Percentiles rank a stretch among this genome's conserved stretches.
These are phyloP conservation scores for Mortierella sp. DNA, from an alignment of 371 early-diverging fungal species.

Conservation along the genomic window DNA sequence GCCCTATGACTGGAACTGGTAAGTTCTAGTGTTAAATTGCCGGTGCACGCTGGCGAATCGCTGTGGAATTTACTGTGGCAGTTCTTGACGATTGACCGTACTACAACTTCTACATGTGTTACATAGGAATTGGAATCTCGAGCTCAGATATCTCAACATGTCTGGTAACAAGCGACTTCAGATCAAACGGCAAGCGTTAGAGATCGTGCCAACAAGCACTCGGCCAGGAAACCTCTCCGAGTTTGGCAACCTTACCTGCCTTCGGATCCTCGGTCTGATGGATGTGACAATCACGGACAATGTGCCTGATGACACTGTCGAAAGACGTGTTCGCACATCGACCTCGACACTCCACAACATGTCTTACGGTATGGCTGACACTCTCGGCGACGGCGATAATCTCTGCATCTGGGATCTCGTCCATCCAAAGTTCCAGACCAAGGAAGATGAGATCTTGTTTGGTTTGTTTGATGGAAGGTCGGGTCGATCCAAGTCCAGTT, in stretches of 20 bases:
- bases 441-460: conserved; percentile 89
- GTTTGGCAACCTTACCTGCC: conserved; percentile 80
- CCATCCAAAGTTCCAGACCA: conserved; percentile 82
- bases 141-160: conserved; percentile 89
- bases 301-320: conserved; percentile 85
- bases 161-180: conserved; percentile 93
- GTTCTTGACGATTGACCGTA: background rate
- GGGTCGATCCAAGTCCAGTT: conserved; percentile 66
- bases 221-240: conserved; percentile 78
- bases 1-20: conserved; percentile 98
- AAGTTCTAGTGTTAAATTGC: conserved; percentile 20
- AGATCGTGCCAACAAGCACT: conserved; percentile 47
- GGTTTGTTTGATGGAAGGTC: conserved; percentile 89
- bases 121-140: conserved; percentile 89
- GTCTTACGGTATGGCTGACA: conserved; percentile 91
- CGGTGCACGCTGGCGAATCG: background rate
- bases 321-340: conserved; percentile 89
- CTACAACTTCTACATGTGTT: background rate
- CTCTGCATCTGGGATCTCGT: conserved; percentile 87
- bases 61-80: background rate
- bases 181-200: conserved; percentile 78
- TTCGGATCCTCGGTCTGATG: conserved; percentile 89
- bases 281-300: conserved; percentile 89
- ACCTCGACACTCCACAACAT: conserved; percentile 85
- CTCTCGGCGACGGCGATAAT: conserved; percentile 73